Evolutionary conservation across 225 moss, liverwort and hornwort species (phyloP).

Genomic region (Takakia lepidozioides): DNA sequence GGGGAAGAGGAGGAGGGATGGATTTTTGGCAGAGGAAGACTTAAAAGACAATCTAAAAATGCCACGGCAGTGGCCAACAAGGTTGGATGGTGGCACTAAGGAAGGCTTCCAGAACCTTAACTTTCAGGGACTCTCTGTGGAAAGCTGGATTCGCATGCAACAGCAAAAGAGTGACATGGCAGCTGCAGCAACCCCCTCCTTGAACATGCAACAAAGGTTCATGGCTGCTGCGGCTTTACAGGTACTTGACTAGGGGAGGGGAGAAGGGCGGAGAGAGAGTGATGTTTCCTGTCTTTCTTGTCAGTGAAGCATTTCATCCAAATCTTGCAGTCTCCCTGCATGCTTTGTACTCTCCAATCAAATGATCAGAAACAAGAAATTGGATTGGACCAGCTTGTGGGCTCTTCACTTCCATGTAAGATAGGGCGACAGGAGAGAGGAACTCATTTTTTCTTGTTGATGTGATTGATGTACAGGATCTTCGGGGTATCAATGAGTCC

Average conservation of each 20-base stretch:
- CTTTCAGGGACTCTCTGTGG: constrained; percentile 1
- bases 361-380: too few relatives aligned
- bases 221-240: constrained; percentile 4
- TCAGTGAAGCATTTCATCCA: too few relatives aligned
- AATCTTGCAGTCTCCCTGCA: too few relatives aligned
- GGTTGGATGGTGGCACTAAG: not conserved
- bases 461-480: not conserved
- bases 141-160: constrained; percentile 1
- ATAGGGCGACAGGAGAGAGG: too few relatives aligned
- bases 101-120: not conserved
- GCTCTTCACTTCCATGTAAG: too few relatives aligned
- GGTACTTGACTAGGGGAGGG: not conserved
- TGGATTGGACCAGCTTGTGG: too few relatives aligned
- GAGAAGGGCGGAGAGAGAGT: too few relatives aligned
- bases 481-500: constrained; percentile 1
- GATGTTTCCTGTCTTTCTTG: too few relatives aligned
- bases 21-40: not conserved
- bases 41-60: constrained; percentile 1
- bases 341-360: too few relatives aligned
- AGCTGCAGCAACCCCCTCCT: not conserved
- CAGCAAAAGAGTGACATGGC: not conserved
- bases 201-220: constrained; percentile 1
- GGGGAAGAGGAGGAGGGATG: constrained; percentile 4
- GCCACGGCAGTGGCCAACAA: not conserved
- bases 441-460: not conserved